Base-by-base conservation (phyloP, 345 rosid species). In the Eucalyptus pumila region DNA sequence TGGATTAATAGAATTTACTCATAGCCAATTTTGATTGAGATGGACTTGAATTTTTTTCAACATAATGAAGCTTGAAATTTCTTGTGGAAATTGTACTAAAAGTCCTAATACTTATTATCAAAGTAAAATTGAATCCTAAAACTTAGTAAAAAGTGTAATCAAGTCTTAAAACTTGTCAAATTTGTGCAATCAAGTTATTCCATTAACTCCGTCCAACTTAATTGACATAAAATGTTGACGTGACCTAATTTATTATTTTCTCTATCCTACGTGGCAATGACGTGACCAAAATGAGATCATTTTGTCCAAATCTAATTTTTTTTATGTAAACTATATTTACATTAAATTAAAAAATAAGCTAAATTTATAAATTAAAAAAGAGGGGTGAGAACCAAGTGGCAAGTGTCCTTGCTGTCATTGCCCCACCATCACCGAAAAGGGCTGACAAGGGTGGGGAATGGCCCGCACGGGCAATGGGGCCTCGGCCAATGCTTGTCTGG, bases 171-270 rank as follows among this genome's bases (percentile, higher is more conserved):
- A 26, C 8, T 60, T 26, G 4, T 58, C 4, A 60, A 60, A 26
- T 60, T 26, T 26, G 14, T 60, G n/a, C 4, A 26, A 26, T 60
- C 8, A 14, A 26, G 15, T 60, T 6, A 4, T 60, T 60, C 7
- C 4, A 60, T 60, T 1, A 60, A 60, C 67, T 60, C 32, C 4
- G 2, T 60, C 32, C n/a, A 26, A 60, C 67, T 60, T 60, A 6
- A 5, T 6, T 60, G 4, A 26, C 0, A 0, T 0, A 60, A 58
- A 60, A 60, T 60, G 67, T 7, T 5, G 2, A 60, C 67, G 1
- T 60, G 67, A 3, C 15, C n/a, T 60, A 52, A 11, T 60, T 60
- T 11, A 26, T 60, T 60, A 26, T 60, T 60, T 60, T 60, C 67
- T 60, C 67, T 60, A 60, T 60, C n/a, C 67, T 58, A 60, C 2